A percentile compares a stretch with the other conserved stretches of the same genome.
Evolutionary conservation across 345 rosid genomes (phyloP).

Genomic region (Acer yangbiense): DNA sequence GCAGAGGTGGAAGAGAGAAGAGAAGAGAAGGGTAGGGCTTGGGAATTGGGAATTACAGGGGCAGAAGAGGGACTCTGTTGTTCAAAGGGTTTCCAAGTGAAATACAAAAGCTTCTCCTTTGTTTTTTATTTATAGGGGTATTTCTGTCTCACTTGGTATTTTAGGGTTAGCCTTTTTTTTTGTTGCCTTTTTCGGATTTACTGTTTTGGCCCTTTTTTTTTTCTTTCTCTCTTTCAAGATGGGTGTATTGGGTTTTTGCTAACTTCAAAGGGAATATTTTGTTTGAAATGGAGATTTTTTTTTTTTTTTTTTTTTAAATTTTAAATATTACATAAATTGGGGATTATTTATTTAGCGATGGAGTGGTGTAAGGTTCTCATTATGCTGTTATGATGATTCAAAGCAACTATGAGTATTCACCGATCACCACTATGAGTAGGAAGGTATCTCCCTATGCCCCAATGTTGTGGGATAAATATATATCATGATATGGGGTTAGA

Average conservation of each 20-base stretch:
- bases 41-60: slow-evolving; percentile 55
- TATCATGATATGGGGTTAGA: no score
- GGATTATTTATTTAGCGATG: no score
- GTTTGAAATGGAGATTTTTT: no score
- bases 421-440: no score
- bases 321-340: no score
- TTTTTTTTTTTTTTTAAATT: no score
- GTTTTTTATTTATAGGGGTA: slow-evolving; percentile 29
- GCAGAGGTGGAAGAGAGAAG: slow-evolving; percentile 26
- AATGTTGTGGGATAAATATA: no score
- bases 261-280: background rate
- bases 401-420: no score
- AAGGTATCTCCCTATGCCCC: no score
- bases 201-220: slow-evolving; percentile 25
- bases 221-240: background rate
- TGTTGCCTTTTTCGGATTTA: slow-evolving; percentile 26
- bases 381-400: no score
- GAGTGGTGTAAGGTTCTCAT: no score
- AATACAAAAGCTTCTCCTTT: slow-evolving; percentile 23
- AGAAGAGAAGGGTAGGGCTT: slow-evolving; percentile 36
- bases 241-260: background rate
- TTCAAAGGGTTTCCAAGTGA: slow-evolving; percentile 32
- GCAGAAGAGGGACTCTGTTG: slow-evolving; percentile 56
- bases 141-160: slow-evolving; percentile 37
- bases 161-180: background rate